Conservation (phyloP, 768 basidiomycete species). For the Macrolepiota fuliginosa region DNA sequence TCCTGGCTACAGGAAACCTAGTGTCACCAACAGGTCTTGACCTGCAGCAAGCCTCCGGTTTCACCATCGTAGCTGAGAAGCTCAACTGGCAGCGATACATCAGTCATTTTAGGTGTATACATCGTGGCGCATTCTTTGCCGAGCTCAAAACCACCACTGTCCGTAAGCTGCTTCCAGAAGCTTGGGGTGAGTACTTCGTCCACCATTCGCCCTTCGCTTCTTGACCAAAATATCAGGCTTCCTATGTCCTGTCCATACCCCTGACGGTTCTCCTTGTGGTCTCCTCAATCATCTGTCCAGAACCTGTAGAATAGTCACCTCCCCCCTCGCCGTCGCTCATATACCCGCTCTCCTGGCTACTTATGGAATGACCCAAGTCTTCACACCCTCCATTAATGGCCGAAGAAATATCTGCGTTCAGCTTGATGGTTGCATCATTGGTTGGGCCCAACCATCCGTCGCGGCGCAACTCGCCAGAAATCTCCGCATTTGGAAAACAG, state of each 20-base stretch:
- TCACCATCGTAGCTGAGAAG: slow-evolving; percentile 98
- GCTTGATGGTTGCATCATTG: slow-evolving; percentile 93
- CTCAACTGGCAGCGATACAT: slow-evolving; percentile 98
- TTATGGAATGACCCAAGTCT: slow-evolving; percentile 94
- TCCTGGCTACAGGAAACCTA: slow-evolving; percentile 96
- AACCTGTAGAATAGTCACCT: slow-evolving; percentile 87
- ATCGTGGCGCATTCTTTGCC: slow-evolving; percentile 98
- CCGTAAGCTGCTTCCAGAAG: slow-evolving; percentile 93
- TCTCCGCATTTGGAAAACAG: slow-evolving; percentile 94
- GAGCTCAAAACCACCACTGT: slow-evolving; percentile 98
- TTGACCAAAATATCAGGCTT: slow-evolving; percentile 57
- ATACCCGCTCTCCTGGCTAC: slow-evolving; percentile 79
- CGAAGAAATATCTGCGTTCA: slow-evolving; percentile 83
- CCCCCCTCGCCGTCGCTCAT: slow-evolving; percentile 69
- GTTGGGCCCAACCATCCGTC: slow-evolving; percentile 80
- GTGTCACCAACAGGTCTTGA: slow-evolving; percentile 94
- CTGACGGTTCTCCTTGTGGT: slow-evolving; percentile 97
- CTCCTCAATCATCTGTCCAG: slow-evolving; percentile 95
- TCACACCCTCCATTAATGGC: slow-evolving; percentile 79
- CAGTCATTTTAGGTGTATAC: slow-evolving; percentile 96
- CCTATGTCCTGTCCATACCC: slow-evolving; percentile 97
- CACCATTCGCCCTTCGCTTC: not conserved
- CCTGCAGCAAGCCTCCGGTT: slow-evolving; percentile 96
- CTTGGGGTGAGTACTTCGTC: slow-evolving; percentile 72
- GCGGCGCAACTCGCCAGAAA: slow-evolving; percentile 80